Conservation (phyloP, 78 protist genomes). For the Creolimax fragrantissima region DNA sequence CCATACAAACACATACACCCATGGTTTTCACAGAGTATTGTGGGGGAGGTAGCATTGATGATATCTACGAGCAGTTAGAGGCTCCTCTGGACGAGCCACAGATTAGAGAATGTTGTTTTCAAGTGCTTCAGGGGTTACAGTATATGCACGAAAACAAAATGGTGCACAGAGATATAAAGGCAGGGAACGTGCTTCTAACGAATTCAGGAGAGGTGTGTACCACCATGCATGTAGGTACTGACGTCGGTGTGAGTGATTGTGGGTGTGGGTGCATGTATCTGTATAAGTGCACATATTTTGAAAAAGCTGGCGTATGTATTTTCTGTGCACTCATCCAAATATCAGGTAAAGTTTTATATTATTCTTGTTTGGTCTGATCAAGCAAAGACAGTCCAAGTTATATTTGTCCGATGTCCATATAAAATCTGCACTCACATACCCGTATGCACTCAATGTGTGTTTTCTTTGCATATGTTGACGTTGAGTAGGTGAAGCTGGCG, state of each 20-base stretch:
- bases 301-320: too few species aligned
- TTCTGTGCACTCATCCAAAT: not conserved
- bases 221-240: too few species aligned
- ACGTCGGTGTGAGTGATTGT: not conserved
- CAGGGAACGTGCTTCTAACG: constrained; percentile 77
- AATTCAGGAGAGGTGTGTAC: constrained; percentile 36
- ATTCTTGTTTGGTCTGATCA: too few species aligned
- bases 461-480: too few species aligned
- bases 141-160: constrained; percentile 44
- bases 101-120: constrained; percentile 60
- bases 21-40: constrained; percentile 73
- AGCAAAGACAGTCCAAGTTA: too few species aligned
- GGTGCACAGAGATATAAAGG: constrained; percentile 90
- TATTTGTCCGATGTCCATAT: too few species aligned
- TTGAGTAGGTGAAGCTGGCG: constrained; percentile 60
- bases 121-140: constrained; percentile 46
- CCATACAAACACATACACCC: too few species aligned
- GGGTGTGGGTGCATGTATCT: not conserved
- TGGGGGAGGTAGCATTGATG: constrained; percentile 76
- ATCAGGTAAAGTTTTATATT: too few species aligned
- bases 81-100: constrained; percentile 63
- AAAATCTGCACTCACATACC: too few species aligned
- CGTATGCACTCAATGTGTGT: too few species aligned
- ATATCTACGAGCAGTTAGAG: constrained; percentile 35
- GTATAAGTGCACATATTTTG: not conserved